A percentile compares a stretch with the other conserved stretches of the same genome.
These are phyloP conservation scores for Talaromyces liani DNA, from an alignment of 495 filamentous ascomycete genomes.

Conservation along the genomic window DNA sequence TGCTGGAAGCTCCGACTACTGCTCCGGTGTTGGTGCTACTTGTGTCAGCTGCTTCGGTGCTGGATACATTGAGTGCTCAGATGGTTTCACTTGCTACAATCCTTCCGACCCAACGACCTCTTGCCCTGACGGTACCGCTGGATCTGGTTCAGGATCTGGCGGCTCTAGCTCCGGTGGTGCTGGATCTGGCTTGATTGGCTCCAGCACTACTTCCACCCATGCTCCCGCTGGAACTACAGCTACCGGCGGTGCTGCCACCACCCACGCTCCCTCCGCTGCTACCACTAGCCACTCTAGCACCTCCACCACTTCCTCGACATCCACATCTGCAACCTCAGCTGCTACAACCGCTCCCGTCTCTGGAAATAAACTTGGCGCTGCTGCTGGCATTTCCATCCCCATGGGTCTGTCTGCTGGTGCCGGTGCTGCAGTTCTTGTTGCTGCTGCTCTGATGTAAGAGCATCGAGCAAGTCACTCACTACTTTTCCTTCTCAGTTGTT, in stretches of 20 bases:
- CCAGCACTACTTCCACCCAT: not conserved
- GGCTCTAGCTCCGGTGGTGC: not conserved
- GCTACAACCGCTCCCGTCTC: not conserved
- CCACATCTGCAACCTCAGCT: not conserved
- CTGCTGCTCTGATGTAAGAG: not conserved
- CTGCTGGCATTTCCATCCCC: conserved; percentile 21
- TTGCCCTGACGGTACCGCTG: not conserved
- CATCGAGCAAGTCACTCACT: not conserved
- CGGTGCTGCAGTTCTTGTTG: not conserved
- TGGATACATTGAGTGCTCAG: not conserved
- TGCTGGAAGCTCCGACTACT: not conserved
- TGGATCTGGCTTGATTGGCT: conserved; percentile 2
- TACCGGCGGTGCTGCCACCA: not conserved
- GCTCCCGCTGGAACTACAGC: not conserved
- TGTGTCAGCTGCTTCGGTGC: conserved; percentile 1
- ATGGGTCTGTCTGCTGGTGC: conserved; percentile 19
- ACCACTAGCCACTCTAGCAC: not conserved
- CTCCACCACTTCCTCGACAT: not conserved
- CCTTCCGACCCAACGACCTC: not conserved
- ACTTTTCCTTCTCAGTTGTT: not conserved
- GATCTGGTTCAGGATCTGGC: not conserved
- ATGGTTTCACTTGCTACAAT: not conserved
- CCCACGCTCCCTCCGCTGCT: not conserved
- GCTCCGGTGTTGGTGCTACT: not conserved
- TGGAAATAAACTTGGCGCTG: not conserved